These are phyloP conservation scores for Ustilago shanxiensis DNA, from an alignment of 1,284 basidiomycete genomes.

Conservation along the genomic window DNA sequence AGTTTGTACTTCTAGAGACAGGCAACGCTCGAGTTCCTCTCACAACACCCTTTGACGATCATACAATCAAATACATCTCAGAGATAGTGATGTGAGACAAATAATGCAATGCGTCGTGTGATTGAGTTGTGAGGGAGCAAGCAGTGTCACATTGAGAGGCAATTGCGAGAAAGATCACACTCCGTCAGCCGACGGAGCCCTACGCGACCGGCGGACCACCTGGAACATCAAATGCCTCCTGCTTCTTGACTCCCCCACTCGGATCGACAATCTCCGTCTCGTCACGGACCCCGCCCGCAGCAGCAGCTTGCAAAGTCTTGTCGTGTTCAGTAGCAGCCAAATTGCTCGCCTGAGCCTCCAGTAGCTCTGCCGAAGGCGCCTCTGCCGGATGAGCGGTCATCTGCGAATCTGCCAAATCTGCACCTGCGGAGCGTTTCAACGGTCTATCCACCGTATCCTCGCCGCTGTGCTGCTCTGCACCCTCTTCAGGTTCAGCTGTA, in stretches of 20 bases:
- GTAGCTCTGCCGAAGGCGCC: slow-evolving; percentile 12
- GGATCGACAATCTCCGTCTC: background rate
- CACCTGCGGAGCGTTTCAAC: slow-evolving; percentile 1
- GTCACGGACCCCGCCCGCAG: background rate
- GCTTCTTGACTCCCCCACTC: background rate
- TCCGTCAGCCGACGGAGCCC: slow-evolving; percentile 5
- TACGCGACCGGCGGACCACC: slow-evolving; percentile 20
- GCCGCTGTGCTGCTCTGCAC: background rate
- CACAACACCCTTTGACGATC: too few species aligned
- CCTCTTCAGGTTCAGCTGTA: slow-evolving; percentile 15
- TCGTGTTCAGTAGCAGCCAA: slow-evolving; percentile 44
- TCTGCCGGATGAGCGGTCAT: slow-evolving; percentile 4
- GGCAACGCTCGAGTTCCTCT: too few species aligned
- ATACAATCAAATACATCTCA: too few species aligned
- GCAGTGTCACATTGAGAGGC: background rate
- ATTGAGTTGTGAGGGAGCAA: too few species aligned
- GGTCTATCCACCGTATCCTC: slow-evolving; percentile 14
- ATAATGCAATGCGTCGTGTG: background rate
- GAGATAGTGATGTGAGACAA: too few species aligned
- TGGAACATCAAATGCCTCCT: slow-evolving; percentile 23
- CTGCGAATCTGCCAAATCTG: slow-evolving; percentile 16
- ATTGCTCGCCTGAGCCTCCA: slow-evolving; percentile 33
- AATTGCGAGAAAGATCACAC: background rate
- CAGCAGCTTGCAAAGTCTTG: slow-evolving; percentile 11
- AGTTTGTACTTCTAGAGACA: slow-evolving; percentile 62